Conservation (phyloP, 768 basidiomycete species). For the Phanerochaete sordida region DNA sequence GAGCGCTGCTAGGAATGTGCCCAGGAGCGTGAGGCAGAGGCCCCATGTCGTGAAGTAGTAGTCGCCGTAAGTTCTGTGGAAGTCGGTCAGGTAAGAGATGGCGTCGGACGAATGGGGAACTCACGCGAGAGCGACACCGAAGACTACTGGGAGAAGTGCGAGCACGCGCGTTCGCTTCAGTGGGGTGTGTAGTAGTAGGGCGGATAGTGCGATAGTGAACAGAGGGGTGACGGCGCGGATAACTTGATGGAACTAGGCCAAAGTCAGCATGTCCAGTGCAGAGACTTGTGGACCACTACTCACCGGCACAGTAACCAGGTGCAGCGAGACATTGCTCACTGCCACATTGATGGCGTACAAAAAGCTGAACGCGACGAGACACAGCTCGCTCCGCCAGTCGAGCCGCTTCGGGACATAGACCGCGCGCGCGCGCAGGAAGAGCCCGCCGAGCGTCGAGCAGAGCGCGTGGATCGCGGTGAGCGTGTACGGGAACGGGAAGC, state of each 20-base stretch:
- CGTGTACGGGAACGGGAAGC: slow-evolving; percentile 95
- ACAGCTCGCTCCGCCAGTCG: slow-evolving; percentile 46
- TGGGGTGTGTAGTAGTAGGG: slow-evolving; percentile 57
- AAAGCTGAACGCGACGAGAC: slow-evolving; percentile 78
- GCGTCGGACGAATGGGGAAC: slow-evolving; percentile 21
- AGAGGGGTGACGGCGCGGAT: slow-evolving; percentile 90
- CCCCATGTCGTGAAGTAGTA: slow-evolving; percentile 89
- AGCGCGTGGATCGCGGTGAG: slow-evolving; percentile 91
- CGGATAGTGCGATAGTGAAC: slow-evolving; percentile 82
- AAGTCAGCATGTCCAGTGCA: background rate
- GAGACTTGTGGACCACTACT: slow-evolving; percentile 27
- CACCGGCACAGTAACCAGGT: slow-evolving; percentile 87
- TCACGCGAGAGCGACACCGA: slow-evolving; percentile 89
- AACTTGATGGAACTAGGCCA: slow-evolving; percentile 88
- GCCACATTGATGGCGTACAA: slow-evolving; percentile 94
- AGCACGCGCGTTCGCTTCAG: slow-evolving; percentile 62
- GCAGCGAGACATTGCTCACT: slow-evolving; percentile 87
- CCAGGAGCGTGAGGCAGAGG: slow-evolving; percentile 82
- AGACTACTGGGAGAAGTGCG: slow-evolving; percentile 79
- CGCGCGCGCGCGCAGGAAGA: slow-evolving; percentile 53
- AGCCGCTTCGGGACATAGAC: slow-evolving; percentile 57
- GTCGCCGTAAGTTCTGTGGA: slow-evolving; percentile 83
- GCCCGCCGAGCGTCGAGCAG: slow-evolving; percentile 81
- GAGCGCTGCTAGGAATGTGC: slow-evolving; percentile 87
- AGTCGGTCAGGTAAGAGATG: background rate